phyloP scores from a whole-genome alignment of 2,329 filamentous ascomycete genomes.

The Penicillium concentricum region DNA sequence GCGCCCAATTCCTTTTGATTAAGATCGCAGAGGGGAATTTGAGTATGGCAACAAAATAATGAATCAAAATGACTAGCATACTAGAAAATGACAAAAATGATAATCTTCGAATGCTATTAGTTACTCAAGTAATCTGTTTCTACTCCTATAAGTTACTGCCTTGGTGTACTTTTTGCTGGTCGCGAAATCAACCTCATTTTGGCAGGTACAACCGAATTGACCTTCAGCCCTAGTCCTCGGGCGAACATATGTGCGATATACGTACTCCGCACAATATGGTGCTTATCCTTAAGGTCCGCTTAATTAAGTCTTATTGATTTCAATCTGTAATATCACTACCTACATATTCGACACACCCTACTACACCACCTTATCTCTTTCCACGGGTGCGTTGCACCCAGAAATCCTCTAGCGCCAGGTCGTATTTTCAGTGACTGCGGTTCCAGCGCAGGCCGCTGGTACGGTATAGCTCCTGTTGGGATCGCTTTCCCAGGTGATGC shows the following conservation, averaged over 20 bases:
- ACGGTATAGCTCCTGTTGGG: neutral
- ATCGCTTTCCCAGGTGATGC: neutral
- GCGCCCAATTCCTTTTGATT: slow-evolving; percentile 50
- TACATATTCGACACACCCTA: neutral
- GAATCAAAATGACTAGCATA: neutral
- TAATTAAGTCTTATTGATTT: neutral
- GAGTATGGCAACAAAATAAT: neutral
- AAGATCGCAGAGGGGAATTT: slow-evolving; percentile 4
- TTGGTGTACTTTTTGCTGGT: neutral
- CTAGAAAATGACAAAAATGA: too few species aligned
- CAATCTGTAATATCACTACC: neutral
- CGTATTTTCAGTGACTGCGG: neutral
- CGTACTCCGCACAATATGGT: neutral
- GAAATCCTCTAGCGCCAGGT: neutral
- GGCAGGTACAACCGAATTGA: neutral
- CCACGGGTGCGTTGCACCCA: neutral
- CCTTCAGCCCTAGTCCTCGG: neutral
- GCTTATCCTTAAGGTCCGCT: neutral
- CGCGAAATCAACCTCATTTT: neutral
- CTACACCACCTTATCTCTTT: too few species aligned
- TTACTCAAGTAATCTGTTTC: neutral
- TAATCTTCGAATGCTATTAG: neutral
- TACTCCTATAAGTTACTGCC: too few species aligned
- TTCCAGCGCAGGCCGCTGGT: neutral
- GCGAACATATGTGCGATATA: neutral